These are phyloP conservation scores for Stylosanthes scabra DNA, from an alignment of 331 rosid genomes.

Conservation along the genomic window DNA sequence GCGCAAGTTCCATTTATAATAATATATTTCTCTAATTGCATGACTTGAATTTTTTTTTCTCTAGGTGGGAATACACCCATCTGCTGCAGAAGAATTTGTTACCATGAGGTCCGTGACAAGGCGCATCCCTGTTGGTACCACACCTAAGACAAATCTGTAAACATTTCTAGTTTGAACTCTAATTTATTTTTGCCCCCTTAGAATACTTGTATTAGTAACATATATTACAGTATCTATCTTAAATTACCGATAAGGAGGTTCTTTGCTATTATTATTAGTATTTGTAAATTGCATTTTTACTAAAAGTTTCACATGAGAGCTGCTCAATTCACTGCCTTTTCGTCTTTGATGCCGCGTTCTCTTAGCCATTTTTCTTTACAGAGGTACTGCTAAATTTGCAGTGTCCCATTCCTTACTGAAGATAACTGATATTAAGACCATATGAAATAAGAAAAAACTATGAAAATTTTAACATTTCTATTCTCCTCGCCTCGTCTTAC, in stretches of 20 bases:
- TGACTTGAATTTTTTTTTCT: constrained; percentile 15
- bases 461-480: no score
- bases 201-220: not conserved
- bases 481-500: no score
- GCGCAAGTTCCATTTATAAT: not conserved
- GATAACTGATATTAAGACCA: no score
- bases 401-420: not conserved
- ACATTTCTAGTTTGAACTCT: not conserved
- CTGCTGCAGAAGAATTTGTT: constrained; percentile 95
- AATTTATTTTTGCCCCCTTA: no score
- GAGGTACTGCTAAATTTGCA: not conserved
- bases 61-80: constrained; percentile 96
- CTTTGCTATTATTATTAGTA: not conserved
- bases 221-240: not conserved
- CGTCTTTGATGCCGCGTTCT: not conserved
- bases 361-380: not conserved
- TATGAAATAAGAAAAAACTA: no score
- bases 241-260: not conserved
- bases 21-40: constrained; percentile 4
- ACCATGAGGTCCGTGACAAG: constrained; percentile 86
- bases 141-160: constrained; percentile 30
- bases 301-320: not conserved
- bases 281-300: constrained; percentile 2
- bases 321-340: not conserved
- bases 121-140: constrained; percentile 54